Conservation (phyloP, 202 grass and related monocot genomes). For the Setaria viridis region DNA sequence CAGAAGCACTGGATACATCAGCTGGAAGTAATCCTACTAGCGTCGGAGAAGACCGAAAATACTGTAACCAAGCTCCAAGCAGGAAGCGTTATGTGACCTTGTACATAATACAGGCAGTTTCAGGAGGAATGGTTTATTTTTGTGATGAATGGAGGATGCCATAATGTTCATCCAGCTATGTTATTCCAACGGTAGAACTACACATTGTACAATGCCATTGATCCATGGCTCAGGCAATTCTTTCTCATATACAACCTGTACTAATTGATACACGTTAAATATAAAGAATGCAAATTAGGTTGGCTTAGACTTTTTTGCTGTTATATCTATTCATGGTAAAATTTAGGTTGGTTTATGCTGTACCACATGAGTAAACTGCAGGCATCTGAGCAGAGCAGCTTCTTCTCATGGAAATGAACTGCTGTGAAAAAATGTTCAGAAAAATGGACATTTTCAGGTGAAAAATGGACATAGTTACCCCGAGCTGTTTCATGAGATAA, state of each 20-base stretch:
- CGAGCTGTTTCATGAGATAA: neutral
- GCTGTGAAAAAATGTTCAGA: neutral
- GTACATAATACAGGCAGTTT: conserved; percentile 69
- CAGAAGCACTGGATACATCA: conserved; percentile 18
- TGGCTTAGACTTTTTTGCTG: conserved; percentile 17
- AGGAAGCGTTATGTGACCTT: conserved; percentile 36
- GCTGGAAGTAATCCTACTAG: conserved; percentile 12
- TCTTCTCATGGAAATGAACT: neutral
- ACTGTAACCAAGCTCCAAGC: conserved; percentile 17
- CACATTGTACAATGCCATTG: conserved; percentile 37
- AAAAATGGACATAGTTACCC: neutral
- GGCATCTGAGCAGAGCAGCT: neutral
- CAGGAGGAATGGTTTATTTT: conserved; percentile 33
- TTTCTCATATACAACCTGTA: conserved; percentile 18
- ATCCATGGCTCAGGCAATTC: neutral
- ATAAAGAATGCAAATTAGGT: neutral
- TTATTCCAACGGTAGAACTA: neutral
- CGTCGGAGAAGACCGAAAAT: conserved; percentile 19
- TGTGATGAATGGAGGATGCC: conserved; percentile 13
- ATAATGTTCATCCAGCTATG: conserved; percentile 8
- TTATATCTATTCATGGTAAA: neutral
- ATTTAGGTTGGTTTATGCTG: neutral
- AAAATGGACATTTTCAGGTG: neutral
- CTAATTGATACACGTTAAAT: conserved; percentile 12
- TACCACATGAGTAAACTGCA: neutral